Evolutionary conservation across 768 basidiomycete species (phyloP).

Genomic region (Trametopsis cervina): DNA sequence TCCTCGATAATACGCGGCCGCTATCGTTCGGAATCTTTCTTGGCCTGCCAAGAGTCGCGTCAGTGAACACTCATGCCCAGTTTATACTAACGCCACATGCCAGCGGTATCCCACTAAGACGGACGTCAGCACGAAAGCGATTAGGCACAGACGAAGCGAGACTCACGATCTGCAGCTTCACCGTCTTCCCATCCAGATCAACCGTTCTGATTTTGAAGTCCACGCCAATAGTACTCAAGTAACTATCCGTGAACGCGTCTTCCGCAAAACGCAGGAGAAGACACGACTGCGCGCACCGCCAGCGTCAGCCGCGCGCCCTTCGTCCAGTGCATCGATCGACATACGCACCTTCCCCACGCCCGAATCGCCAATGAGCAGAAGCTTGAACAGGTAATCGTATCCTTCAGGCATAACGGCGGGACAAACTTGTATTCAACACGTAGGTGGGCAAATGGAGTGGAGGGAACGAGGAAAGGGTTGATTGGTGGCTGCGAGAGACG

Average conservation of each 20-base stretch:
- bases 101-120: slow-evolving; percentile 99
- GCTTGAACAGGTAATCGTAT: slow-evolving; percentile 95
- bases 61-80: not conserved
- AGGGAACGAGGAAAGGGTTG: too few relatives aligned
- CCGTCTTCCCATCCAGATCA: slow-evolving; percentile 96
- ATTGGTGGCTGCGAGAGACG: too few relatives aligned
- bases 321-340: not conserved
- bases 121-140: too few relatives aligned
- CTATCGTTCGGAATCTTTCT: slow-evolving; percentile 98
- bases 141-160: slow-evolving; percentile 7
- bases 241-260: slow-evolving; percentile 96
- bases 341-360: slow-evolving; percentile 83
- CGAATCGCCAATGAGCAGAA: slow-evolving; percentile 89
- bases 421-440: too few relatives aligned
- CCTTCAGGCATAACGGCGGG: slow-evolving; percentile 48
- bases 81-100: slow-evolving; percentile 30
- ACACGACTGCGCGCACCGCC: slow-evolving; percentile 57
- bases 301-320: too few relatives aligned
- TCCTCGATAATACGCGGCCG: slow-evolving; percentile 98
- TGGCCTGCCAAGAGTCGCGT: slow-evolving; percentile 52
- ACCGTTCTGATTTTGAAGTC: slow-evolving; percentile 99
- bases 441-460: too few relatives aligned
- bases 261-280: slow-evolving; percentile 89
- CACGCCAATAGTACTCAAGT: slow-evolving; percentile 96
- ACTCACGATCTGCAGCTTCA: slow-evolving; percentile 96